Conservation (phyloP, 345 rosid genomes). For the Trapa incisa region DNA sequence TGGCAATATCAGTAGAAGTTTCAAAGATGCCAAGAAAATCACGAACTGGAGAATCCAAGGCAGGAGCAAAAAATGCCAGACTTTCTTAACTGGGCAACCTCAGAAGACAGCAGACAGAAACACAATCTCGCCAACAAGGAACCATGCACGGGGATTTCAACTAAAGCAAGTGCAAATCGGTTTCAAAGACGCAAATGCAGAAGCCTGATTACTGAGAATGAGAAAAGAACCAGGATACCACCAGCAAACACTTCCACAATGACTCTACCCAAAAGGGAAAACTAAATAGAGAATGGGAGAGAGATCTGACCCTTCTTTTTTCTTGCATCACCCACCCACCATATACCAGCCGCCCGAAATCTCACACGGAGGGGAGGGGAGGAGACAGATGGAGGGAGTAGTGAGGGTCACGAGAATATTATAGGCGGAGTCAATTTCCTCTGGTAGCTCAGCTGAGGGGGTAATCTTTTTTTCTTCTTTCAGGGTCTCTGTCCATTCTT, state of each 20-base stretch:
- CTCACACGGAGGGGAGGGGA: background rate
- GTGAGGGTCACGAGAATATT: slow-evolving; percentile 25
- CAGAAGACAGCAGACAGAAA: background rate
- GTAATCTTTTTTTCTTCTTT: background rate
- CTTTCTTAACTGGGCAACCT: background rate
- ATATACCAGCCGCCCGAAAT: no score
- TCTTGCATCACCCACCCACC: background rate
- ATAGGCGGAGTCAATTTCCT: slow-evolving; percentile 1
- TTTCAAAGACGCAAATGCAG: background rate
- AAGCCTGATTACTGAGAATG: background rate
- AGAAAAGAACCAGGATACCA: background rate
- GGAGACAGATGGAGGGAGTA: slow-evolving; percentile 3
- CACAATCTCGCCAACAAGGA: background rate
- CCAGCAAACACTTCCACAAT: background rate
- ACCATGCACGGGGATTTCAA: background rate
- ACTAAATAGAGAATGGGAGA: background rate
- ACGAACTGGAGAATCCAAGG: background rate
- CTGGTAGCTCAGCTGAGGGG: background rate
- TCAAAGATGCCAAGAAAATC: background rate
- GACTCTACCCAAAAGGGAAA: background rate
- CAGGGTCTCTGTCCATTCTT: background rate
- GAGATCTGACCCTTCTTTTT: background rate
- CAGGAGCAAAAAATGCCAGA: background rate
- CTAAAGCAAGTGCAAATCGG: background rate
- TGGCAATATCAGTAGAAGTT: background rate